Conservation (phyloP, 2,329 filamentous ascomycete genomes). For the Colletotrichum godetiae region DNA sequence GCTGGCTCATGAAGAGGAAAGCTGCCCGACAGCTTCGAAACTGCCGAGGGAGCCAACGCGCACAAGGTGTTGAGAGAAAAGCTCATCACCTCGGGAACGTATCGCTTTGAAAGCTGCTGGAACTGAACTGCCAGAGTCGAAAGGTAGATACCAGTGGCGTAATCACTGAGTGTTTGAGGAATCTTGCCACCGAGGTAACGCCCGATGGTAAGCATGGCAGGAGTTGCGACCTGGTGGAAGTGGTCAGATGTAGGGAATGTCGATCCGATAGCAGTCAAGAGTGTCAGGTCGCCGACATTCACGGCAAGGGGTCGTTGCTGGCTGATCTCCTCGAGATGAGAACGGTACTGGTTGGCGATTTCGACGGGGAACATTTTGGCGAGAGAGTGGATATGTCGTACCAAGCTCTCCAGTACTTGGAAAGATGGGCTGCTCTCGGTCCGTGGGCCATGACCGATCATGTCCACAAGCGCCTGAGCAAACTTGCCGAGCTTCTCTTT, state of each 20-base stretch:
- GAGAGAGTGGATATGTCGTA: slow-evolving; percentile 92
- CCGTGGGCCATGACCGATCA: slow-evolving; percentile 55
- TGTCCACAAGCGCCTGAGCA: slow-evolving; percentile 73
- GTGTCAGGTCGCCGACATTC: slow-evolving; percentile 77
- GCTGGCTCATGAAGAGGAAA: slow-evolving; percentile 73
- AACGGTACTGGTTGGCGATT: slow-evolving; percentile 81
- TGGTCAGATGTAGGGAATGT: slow-evolving; percentile 97
- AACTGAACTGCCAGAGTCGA: slow-evolving; percentile 84
- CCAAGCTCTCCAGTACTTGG: slow-evolving; percentile 78
- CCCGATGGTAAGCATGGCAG: slow-evolving; percentile 85
- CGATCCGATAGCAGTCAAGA: slow-evolving; percentile 85
- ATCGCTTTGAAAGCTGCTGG: slow-evolving; percentile 84
- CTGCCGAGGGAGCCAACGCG: slow-evolving; percentile 69
- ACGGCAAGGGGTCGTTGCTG: slow-evolving; percentile 61
- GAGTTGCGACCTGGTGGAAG: slow-evolving; percentile 95
- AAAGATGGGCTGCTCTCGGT: slow-evolving; percentile 65
- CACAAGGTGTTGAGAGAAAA: slow-evolving; percentile 81
- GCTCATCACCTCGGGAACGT: slow-evolving; percentile 88
- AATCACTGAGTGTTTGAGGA: slow-evolving; percentile 72
- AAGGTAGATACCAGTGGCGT: slow-evolving; percentile 81
- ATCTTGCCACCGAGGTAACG: slow-evolving; percentile 85
- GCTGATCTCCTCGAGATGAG: slow-evolving; percentile 72
- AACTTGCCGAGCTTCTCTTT: slow-evolving; percentile 83
- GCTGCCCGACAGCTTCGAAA: slow-evolving; percentile 58
- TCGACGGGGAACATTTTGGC: slow-evolving; percentile 86